Base-by-base conservation (phyloP, 805 yeast genomes). In the fission yeast (Schizosaccharomyces pombe) region DNA sequence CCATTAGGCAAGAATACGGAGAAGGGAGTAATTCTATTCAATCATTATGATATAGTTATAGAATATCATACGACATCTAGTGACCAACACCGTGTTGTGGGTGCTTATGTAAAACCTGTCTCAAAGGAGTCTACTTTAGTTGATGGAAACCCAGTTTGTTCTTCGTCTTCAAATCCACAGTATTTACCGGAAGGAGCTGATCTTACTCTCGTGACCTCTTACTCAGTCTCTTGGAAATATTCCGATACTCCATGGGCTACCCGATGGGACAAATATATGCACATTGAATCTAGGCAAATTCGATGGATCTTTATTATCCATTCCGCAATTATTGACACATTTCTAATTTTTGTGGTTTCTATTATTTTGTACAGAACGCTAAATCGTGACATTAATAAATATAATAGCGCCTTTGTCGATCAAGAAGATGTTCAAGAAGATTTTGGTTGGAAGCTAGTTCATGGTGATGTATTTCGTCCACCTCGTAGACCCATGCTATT, bases 191-290 rank as follows among this genome's bases (percentile, higher is more conserved):
- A 73, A 52, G 74, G 72, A 22, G 64, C 63, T 12, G 78, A 74
- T 34, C 74, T 79, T 4, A 64, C 65, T 1, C 94, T 89, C n/a
- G 64, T 72, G 19, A 91, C 78, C 69, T 76, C 94, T n/a, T 91
- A 91, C 67, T 79, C 91, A 1, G 91, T 89, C 19, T 69, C 65
- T 34, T 91, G 89, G 73, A 65, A 68, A 22, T 75, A 75, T 55
- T 80, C 89, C 6, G 72, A 71, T 4, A 83, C 91, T 2, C 77
- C 79, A 3, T 91, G 97, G 97, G 97, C 96, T 33, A 89, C 97
- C 2, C 79, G 98, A 70, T 91, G 98, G 98, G 98, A 91, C 67
- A 85, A 85, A 67, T 91, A 91, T 65, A 72, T 91, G 62, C 93
- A 85, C 61, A 91, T 83, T 26, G 82, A 80, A 65, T 94, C 85